phyloP scores from a whole-genome alignment of 169 alveolate species.

The Plasmodium gallinaceum region DNA sequence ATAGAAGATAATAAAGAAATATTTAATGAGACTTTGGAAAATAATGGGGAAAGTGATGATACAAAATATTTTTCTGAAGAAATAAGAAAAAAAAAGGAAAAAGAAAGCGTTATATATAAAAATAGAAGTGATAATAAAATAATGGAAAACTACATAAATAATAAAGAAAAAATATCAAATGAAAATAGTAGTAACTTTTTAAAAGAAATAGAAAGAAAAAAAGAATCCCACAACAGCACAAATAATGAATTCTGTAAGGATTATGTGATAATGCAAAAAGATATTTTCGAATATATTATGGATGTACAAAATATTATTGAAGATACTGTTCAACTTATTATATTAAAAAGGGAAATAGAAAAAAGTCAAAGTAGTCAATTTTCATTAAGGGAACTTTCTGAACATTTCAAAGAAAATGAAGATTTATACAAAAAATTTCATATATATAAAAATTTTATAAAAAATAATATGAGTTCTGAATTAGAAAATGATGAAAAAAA shows the following conservation, averaged over 20 bases:
- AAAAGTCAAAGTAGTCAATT: constrained; percentile 10
- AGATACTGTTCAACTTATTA: constrained; percentile 5
- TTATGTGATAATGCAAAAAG: constrained; percentile 27
- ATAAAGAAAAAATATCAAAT: not conserved
- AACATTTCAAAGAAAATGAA: constrained; percentile 5
- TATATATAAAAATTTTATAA: constrained; percentile 14
- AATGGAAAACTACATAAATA: not conserved
- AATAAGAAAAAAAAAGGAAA: constrained; percentile 3
- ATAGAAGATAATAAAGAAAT: too few species aligned
- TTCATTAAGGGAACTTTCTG: not conserved
- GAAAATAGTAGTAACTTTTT: not conserved
- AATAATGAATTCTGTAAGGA: not conserved
- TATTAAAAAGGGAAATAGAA: constrained; percentile 4
- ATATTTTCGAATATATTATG: constrained; percentile 20
- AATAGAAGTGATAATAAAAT: not conserved
- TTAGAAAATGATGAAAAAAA: not conserved
- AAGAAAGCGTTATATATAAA: not conserved
- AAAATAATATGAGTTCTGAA: not conserved
- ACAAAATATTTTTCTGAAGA: constrained; percentile 11
- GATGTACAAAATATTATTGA: constrained; percentile 23
- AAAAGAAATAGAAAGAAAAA: not conserved
- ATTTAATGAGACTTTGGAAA: too few species aligned
- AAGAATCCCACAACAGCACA: not conserved
- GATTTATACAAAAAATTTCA: constrained; percentile 12
- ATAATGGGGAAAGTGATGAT: too few species aligned